Conservation (phyloP, 2,329 filamentous ascomycete genomes). For the Trichocomaceae sp. region DNA sequence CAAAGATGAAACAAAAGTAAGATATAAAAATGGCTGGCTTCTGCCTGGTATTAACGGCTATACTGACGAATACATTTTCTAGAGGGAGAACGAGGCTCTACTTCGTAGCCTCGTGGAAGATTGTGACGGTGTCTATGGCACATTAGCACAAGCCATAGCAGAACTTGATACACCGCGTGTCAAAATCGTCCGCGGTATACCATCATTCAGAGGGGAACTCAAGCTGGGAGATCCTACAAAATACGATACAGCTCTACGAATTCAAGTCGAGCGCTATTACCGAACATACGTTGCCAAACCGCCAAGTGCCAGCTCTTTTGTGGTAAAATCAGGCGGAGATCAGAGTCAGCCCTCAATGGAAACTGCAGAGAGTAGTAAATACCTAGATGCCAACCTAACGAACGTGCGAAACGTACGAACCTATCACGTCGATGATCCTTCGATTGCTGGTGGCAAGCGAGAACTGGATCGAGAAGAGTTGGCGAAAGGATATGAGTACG, state of each 20-base stretch:
- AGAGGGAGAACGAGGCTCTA: conserved; percentile 65
- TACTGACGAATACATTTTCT: not conserved
- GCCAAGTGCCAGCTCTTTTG: conserved; percentile 70
- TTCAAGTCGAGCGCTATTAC: conserved; percentile 86
- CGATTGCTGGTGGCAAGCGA: conserved; percentile 67
- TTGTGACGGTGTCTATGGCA: conserved; percentile 71
- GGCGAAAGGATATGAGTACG: conserved; percentile 92
- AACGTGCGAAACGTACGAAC: conserved; percentile 69
- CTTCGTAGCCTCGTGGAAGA: conserved; percentile 60
- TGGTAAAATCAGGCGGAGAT: conserved; percentile 47
- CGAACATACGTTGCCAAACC: conserved; percentile 72
- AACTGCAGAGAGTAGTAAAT: conserved; percentile 14
- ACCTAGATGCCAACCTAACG: conserved; percentile 43
- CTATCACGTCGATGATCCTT: conserved; percentile 73
- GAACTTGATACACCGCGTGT: conserved; percentile 70
- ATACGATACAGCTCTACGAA: conserved; percentile 68
- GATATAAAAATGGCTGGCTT: not conserved
- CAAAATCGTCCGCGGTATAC: conserved; percentile 68
- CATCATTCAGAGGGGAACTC: conserved; percentile 71
- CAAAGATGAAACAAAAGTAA: conserved; percentile 65
- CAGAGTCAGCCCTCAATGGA: conserved; percentile 48
- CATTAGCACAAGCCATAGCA: conserved; percentile 74
- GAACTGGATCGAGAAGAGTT: conserved; percentile 77
- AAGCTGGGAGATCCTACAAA: conserved; percentile 70
- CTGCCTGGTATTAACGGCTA: not conserved